Conservation (phyloP, 306 rosid genomes). For the Cajanus cajan region DNA sequence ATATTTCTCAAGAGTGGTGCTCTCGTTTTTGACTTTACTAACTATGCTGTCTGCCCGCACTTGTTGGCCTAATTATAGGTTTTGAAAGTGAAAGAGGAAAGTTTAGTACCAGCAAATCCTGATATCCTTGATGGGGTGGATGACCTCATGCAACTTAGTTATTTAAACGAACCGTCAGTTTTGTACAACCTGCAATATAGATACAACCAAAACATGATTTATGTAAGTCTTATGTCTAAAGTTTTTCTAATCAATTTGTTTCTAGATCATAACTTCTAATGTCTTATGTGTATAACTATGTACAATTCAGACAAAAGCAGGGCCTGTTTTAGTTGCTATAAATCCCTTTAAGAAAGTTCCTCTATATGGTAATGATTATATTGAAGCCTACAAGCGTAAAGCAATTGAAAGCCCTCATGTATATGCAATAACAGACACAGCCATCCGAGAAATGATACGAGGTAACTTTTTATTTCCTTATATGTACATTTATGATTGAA, state of each 20-base stretch:
- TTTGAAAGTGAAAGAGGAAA: slow-evolving; percentile 66
- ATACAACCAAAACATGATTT: slow-evolving; percentile 82
- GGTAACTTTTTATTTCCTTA: slow-evolving; percentile 42
- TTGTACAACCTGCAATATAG: slow-evolving; percentile 84
- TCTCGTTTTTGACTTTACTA: slow-evolving; percentile 9
- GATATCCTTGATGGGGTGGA: slow-evolving; percentile 98
- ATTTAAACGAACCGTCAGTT: slow-evolving; percentile 89
- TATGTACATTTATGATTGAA: not conserved
- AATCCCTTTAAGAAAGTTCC: slow-evolving; percentile 91
- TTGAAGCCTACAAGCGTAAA: slow-evolving; percentile 80
- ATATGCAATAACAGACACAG: slow-evolving; percentile 90
- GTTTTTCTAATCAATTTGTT: not conserved
- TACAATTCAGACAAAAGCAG: slow-evolving; percentile 79
- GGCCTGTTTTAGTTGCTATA: slow-evolving; percentile 95
- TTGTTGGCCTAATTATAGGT: slow-evolving; percentile 47
- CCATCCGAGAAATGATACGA: slow-evolving; percentile 87
- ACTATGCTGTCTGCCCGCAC: not conserved
- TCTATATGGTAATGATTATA: slow-evolving; percentile 75
- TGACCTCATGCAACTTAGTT: slow-evolving; percentile 98
- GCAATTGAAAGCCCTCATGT: slow-evolving; percentile 82
- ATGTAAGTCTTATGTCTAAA: slow-evolving; percentile 51
- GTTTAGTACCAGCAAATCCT: slow-evolving; percentile 80
- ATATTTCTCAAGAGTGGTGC: slow-evolving; percentile 6
- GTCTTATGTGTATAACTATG: slow-evolving; percentile 21
- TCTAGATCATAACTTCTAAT: slow-evolving; percentile 4